Percentiles rank a stretch among this genome's conserved stretches.
phyloP scores from a whole-genome alignment of 148 eudicot species.

The Amaranthus hypochondriacus region DNA sequence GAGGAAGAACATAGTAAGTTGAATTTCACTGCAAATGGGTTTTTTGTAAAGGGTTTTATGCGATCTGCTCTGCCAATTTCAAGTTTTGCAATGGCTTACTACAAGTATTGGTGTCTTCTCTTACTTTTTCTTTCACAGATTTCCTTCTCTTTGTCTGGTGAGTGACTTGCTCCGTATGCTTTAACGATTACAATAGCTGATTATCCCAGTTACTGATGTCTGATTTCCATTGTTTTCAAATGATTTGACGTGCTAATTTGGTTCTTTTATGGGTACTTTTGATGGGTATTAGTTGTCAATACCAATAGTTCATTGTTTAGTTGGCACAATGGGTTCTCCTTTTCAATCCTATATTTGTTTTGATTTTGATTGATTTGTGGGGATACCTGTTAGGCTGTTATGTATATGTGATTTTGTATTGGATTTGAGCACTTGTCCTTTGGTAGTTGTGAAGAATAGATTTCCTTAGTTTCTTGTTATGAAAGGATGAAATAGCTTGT shows the following conservation, averaged over 20 bases:
- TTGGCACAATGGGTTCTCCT: neutral
- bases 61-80: neutral
- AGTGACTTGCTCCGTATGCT: slow-evolving; percentile 10
- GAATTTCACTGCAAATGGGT: no score
- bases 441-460: neutral
- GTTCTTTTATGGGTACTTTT: neutral
- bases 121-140: slow-evolving; percentile 35
- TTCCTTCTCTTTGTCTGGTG: slow-evolving; percentile 42
- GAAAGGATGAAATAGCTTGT: neutral
- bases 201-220: neutral
- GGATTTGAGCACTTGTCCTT: neutral
- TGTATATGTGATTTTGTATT: neutral
- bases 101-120: slow-evolving; percentile 25
- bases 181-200: neutral
- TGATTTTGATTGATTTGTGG: neutral
- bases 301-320: neutral
- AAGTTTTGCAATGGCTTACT: slow-evolving; percentile 32
- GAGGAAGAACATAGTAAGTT: no score
- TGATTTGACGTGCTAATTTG: neutral
- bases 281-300: neutral
- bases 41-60: no score
- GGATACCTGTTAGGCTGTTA: neutral
- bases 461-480: neutral
- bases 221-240: neutral
- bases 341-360: neutral